These are phyloP conservation scores for Limonium bicolor DNA, from an alignment of 148 eudicot species.

Conservation along the genomic window DNA sequence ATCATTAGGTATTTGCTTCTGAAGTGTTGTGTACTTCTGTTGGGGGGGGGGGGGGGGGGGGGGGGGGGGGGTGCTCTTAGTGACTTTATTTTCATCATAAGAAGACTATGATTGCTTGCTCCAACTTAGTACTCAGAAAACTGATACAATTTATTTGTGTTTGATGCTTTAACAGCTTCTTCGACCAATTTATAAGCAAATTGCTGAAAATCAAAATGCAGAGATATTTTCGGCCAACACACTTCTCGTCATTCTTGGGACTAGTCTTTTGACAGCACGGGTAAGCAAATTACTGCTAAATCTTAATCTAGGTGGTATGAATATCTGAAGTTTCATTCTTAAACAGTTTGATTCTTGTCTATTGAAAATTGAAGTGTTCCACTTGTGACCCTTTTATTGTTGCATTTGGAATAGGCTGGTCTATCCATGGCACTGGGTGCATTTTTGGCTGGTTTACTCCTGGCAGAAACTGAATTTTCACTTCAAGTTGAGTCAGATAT, in stretches of 20 bases:
- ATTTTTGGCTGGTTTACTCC: conserved; percentile 96
- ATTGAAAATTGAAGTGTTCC: neutral
- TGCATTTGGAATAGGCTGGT: conserved; percentile 63
- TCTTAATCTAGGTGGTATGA: no score
- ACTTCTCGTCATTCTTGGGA: conserved; percentile 88
- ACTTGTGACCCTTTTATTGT: neutral
- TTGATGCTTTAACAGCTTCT: conserved; percentile 76
- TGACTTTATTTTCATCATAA: no score
- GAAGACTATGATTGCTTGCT: no score
- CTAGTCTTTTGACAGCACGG: conserved; percentile 97
- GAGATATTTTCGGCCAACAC: conserved; percentile 98
- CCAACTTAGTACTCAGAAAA: no score
- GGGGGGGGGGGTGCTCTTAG: no score
- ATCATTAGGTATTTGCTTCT: no score
- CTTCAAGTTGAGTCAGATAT: conserved; percentile 98
- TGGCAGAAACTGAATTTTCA: conserved; percentile 96
- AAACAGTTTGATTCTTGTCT: neutral
- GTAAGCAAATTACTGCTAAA: no score
- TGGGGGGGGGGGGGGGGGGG: no score
- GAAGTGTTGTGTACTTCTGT: no score
- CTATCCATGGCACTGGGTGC: conserved; percentile 99
- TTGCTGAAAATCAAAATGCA: conserved; percentile 94
- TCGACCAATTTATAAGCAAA: conserved; percentile 92
- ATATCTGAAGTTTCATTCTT: neutral
- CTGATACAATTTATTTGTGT: no score